phyloP scores from a whole-genome alignment of 257 asterid species.

The Nicotiana otophora region DNA sequence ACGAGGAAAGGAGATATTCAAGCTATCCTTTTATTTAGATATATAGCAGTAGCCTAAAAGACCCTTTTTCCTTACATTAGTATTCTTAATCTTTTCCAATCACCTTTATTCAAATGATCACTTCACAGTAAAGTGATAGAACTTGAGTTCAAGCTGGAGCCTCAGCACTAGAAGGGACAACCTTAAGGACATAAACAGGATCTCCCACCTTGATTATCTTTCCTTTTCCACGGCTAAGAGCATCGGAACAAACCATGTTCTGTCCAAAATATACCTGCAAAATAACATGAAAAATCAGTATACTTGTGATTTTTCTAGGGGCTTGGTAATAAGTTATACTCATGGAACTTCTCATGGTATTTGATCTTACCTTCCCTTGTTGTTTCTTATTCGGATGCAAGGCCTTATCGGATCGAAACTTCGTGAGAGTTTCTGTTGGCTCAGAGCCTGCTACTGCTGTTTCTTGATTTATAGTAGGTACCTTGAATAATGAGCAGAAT shows the following conservation, averaged over 20 bases:
- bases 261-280: constrained; percentile 54
- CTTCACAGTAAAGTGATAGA: neutral
- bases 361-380: constrained; percentile 27
- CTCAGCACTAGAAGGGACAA: constrained; percentile 29
- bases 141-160: constrained; percentile 18
- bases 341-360: neutral
- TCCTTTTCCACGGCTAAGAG: constrained; percentile 19
- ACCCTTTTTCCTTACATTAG: neutral
- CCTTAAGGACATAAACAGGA: constrained; percentile 28
- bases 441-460: constrained; percentile 37
- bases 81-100: neutral
- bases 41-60: neutral
- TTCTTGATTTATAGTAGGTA: constrained; percentile 28
- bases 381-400: constrained; percentile 41
- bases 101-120: neutral
- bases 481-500: neutral
- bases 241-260: constrained; percentile 37
- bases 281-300: neutral
- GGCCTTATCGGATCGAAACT: constrained; percentile 43
- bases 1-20: neutral
- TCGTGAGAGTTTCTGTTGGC: constrained; percentile 39
- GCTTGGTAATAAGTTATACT: neutral
- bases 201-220: constrained; percentile 35
- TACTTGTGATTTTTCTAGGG: neutral
- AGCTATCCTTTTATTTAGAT: neutral